Conservation (phyloP, 148 eudicot species). For the Diospyros lotus region DNA sequence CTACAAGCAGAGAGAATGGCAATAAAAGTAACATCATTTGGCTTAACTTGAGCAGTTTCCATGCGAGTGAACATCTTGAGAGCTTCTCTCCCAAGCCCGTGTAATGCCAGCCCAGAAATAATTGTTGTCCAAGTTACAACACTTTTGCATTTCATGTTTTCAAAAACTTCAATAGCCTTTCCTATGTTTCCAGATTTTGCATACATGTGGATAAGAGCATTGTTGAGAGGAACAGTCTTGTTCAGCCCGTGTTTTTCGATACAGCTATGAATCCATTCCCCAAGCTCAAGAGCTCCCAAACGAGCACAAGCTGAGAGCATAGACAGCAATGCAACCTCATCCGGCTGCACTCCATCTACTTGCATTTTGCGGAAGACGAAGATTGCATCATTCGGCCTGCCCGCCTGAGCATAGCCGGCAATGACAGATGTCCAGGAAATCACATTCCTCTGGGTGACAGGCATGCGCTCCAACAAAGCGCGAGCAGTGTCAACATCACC, state of each 20-base stretch:
- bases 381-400: constrained; percentile 37
- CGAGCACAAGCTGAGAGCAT: constrained; percentile 60
- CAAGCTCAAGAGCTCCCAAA: constrained; percentile 51
- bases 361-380: constrained; percentile 37
- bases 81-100: constrained; percentile 56
- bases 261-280: constrained; percentile 39
- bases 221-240: constrained; percentile 26
- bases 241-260: constrained; percentile 19
- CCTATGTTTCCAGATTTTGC: constrained; percentile 50
- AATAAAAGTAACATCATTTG: constrained; percentile 43
- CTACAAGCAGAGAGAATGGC: constrained; percentile 56
- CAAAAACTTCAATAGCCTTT: constrained; percentile 41
- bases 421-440: constrained; percentile 75
- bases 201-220: constrained; percentile 61
- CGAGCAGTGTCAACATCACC: constrained; percentile 38
- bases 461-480: constrained; percentile 42
- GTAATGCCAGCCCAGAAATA: constrained; percentile 49
- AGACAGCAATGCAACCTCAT: constrained; percentile 42
- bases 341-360: constrained; percentile 37
- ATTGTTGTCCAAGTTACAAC: constrained; percentile 61
- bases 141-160: constrained; percentile 25
- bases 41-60: constrained; percentile 37
- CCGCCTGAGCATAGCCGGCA: constrained; percentile 45
- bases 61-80: constrained; percentile 44
- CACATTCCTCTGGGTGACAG: constrained; percentile 38